Percentiles rank a stretch among this genome's conserved stretches.
phyloP scores from a whole-genome alignment of 805 yeast species.

The Kluyveromyces dobzhanskii region DNA sequence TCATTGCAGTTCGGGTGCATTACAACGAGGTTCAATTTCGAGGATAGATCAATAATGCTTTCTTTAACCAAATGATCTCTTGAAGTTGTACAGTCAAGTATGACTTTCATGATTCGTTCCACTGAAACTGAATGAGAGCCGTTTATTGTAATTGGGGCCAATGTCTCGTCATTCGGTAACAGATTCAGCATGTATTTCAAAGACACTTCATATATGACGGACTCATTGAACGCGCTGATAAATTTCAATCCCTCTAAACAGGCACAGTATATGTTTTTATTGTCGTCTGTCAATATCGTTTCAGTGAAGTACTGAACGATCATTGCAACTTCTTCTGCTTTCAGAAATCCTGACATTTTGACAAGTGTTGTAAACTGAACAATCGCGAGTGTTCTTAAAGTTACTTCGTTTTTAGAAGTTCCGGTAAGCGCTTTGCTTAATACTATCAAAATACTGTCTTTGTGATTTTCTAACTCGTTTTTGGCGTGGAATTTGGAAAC shows the following conservation, averaged over 20 bases:
- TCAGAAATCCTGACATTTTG: constrained; percentile 41
- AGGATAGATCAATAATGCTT: constrained; percentile 18
- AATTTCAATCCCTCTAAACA: constrained; percentile 49
- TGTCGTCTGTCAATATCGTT: constrained; percentile 43
- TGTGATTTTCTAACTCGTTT: constrained; percentile 38
- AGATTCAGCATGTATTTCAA: constrained; percentile 44
- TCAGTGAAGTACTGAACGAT: constrained; percentile 61
- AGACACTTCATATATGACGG: constrained; percentile 41
- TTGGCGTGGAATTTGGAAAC: constrained; percentile 7
- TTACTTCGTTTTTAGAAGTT: constrained; percentile 58
- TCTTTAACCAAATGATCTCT: constrained; percentile 24
- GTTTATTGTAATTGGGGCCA: constrained; percentile 21
- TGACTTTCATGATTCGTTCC: constrained; percentile 29
- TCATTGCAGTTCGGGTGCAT: constrained; percentile 10
- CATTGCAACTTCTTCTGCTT: constrained; percentile 47
- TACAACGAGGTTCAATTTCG: constrained; percentile 12
- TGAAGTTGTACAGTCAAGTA: constrained; percentile 29
- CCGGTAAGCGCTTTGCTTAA: constrained; percentile 63
- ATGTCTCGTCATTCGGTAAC: constrained; percentile 37
- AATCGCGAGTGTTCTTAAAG: constrained; percentile 58
- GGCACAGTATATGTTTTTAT: constrained; percentile 44
- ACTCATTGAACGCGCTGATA: constrained; percentile 21
- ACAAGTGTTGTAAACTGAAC: constrained; percentile 55
- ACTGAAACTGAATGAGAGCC: constrained; percentile 22
- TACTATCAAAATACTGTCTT: constrained; percentile 61